Evolutionary conservation across 495 filamentous ascomycete species (phyloP), one percentile per base, ranked within the genome.

Genomic region (Tuber umbilicatum): DNA sequence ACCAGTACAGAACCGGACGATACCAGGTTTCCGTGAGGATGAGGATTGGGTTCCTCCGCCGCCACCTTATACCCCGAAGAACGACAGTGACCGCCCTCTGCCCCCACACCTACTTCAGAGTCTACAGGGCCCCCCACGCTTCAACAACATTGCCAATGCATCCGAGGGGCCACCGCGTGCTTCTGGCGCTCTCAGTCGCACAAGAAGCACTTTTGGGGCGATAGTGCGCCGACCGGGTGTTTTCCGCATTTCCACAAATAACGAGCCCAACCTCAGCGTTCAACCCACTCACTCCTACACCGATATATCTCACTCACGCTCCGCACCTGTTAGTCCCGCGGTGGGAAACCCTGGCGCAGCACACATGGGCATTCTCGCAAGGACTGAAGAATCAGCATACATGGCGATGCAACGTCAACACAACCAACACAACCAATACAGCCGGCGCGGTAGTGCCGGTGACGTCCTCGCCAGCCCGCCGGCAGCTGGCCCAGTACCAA

Each of bases 41-140:
- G 93, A 93, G 5, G 94, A 97, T 77, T 97, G 94, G 94, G 92
- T 94, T 10, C 92, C 94, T 37, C 94, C 94, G 0, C 94, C 94
- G n/a, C 94, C 94, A 19, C 92, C 93, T 12, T 97, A 97, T 79
- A 88, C 89, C 31, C 89, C 88, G 21, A 89, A 93, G 21, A 85
- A 91, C 42, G 90, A 92, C 9, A 86, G 83, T 27, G 86, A 87
- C 70, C 70, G 85, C 37, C 87, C 87, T 17, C 83, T 82, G 39
- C 79, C 71, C 78, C 85, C 68, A 76, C 84, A 40, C 81, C 84
- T 69, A 78, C 82, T 73, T 76, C 78, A 55, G 81, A 83, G 69
- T 35, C 82, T 73, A 73, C 83, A 76, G 72, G 76, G 78, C 55
- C 82, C 64, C 74, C 83, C 74, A 79, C 83, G 68, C 78, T 77